Evolutionary conservation across 2,329 filamentous ascomycete genomes (phyloP).

Genomic region (Harringtonia aguacate): DNA sequence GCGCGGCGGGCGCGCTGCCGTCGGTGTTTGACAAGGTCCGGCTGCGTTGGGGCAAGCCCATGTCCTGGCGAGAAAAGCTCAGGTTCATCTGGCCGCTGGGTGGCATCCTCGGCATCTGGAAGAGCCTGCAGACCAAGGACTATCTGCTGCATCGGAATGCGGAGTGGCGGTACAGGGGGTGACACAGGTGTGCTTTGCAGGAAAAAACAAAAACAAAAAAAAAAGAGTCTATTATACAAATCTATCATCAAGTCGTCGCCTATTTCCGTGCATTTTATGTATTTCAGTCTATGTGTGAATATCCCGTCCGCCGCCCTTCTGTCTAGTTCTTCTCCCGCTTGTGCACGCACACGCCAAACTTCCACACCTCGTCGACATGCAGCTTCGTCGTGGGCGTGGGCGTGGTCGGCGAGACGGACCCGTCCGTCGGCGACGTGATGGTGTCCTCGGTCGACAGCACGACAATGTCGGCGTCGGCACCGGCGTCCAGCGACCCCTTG

Average conservation of each 20-base stretch:
- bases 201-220: not conserved
- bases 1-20: constrained; percentile 44
- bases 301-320: too few species aligned
- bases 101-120: constrained; percentile 48
- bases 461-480: constrained; percentile 58
- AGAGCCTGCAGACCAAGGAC: constrained; percentile 45
- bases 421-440: constrained; percentile 4
- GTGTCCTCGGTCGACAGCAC: constrained; percentile 47
- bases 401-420: not conserved
- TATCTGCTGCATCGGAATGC: constrained; percentile 41
- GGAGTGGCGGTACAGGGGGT: constrained; percentile 35
- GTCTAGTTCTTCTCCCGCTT: constrained; percentile 5
- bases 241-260: not conserved
- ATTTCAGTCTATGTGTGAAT: too few species aligned
- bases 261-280: too few species aligned
- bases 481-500: constrained; percentile 57
- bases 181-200: too few species aligned
- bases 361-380: constrained; percentile 68
- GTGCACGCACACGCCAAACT: constrained; percentile 52
- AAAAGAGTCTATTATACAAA: not conserved
- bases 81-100: constrained; percentile 43
- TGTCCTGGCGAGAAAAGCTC: constrained; percentile 27
- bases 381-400: constrained; percentile 28
- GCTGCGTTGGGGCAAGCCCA: constrained; percentile 2
- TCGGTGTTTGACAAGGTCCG: constrained; percentile 61